A percentile compares a stretch with the other conserved stretches of the same genome.
Evolutionary conservation across 2,329 filamentous ascomycete genomes (phyloP).

Genomic region (Colletotrichum magnum): DNA sequence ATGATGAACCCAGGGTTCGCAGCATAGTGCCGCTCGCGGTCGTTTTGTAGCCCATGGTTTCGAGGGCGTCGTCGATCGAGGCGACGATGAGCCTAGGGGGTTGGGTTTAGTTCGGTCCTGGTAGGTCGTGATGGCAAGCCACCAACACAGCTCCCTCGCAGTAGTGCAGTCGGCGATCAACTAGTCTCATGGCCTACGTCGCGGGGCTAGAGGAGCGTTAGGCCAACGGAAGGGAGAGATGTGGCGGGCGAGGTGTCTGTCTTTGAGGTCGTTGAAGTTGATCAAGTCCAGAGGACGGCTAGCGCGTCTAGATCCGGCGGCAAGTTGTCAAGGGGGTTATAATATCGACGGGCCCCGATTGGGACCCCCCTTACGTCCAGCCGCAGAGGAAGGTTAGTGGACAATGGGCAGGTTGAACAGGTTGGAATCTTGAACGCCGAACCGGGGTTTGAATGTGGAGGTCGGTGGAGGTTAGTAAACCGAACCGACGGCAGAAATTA

Average conservation of each 20-base stretch:
- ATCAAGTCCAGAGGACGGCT: neutral
- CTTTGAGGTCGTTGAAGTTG: neutral
- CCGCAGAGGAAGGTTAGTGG: neutral
- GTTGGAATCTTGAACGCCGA: too few relatives aligned
- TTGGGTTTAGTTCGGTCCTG: neutral
- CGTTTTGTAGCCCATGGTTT: slow-evolving; percentile 24
- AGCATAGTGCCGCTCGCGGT: slow-evolving; percentile 15
- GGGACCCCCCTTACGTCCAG: neutral
- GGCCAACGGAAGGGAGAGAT: neutral
- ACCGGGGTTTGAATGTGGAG: too few relatives aligned
- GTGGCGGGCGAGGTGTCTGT: neutral
- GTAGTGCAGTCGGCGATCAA: neutral
- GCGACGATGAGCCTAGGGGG: neutral
- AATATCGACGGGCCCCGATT: neutral
- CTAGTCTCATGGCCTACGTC: slow-evolving; percentile 30
- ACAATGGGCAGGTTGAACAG: neutral
- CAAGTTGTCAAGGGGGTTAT: neutral
- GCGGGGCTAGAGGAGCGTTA: neutral
- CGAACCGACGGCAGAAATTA: too few relatives aligned
- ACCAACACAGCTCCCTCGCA: slow-evolving; percentile 22
- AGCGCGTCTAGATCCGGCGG: neutral
- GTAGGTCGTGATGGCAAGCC: slow-evolving; percentile 5
- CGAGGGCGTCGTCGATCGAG: neutral
- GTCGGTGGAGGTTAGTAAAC: too few relatives aligned
- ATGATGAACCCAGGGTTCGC: slow-evolving; percentile 1